Evolutionary conservation across 2,329 filamentous ascomycete species (phyloP).

Genomic region (Albifimbria verrucaria): DNA sequence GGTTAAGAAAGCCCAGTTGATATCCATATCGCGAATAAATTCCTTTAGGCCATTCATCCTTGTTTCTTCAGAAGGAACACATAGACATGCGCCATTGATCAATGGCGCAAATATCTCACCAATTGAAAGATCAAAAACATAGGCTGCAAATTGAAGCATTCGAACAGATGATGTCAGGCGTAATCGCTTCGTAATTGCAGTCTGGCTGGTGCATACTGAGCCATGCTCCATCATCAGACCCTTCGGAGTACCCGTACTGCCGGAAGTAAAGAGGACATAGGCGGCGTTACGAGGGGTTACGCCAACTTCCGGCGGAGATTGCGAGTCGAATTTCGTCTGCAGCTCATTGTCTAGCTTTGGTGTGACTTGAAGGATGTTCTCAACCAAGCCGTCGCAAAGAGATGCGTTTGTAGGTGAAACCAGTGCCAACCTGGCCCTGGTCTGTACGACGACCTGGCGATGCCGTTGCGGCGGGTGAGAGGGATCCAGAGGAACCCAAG

Average conservation of each 20-base stretch:
- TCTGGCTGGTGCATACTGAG: constrained; percentile 1
- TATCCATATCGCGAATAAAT: constrained; percentile 10
- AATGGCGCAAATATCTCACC: constrained; percentile 10
- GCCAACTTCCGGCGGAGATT: too few species aligned
- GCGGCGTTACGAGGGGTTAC: not conserved
- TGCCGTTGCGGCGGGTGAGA: constrained; percentile 27
- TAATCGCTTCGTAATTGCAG: not conserved
- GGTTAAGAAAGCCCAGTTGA: constrained; percentile 19
- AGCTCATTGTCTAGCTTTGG: not conserved
- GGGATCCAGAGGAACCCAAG: constrained; percentile 30
- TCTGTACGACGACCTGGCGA: constrained; percentile 8
- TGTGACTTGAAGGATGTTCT: not conserved
- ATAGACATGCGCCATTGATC: constrained; percentile 15
- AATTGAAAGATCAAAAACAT: constrained; percentile 9
- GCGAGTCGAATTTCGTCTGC: too few species aligned
- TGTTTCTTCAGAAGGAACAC: constrained; percentile 18
- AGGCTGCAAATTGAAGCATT: constrained; percentile 12
- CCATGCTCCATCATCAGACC: constrained; percentile 13
- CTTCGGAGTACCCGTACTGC: constrained; percentile 14
- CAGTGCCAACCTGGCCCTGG: constrained; percentile 1
- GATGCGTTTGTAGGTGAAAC: not conserved
- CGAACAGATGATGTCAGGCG: not conserved
- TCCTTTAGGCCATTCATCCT: constrained; percentile 7
- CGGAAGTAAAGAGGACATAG: constrained; percentile 15
- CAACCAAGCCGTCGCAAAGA: not conserved